Conservation (phyloP, 2,329 filamentous ascomycete genomes). For the Penicillium sp. region DNA sequence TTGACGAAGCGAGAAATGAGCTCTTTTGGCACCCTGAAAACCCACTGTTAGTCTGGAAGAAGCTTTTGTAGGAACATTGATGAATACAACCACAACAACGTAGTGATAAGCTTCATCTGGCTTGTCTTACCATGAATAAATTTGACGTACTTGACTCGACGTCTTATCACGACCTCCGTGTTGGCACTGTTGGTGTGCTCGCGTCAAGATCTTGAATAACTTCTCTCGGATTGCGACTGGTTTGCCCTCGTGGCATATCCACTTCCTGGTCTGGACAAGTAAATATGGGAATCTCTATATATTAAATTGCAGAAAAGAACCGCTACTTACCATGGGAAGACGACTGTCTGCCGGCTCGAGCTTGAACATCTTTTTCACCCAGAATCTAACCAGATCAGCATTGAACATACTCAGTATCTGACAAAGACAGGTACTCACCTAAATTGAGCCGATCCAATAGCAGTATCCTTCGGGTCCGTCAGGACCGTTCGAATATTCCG, state of each 20-base stretch:
- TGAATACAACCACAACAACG: background rate
- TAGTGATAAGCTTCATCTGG: background rate
- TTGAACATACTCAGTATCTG: background rate
- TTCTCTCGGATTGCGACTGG: slow-evolving; percentile 52
- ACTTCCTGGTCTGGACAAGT: slow-evolving; percentile 30
- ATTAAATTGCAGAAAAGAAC: background rate
- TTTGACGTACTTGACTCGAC: slow-evolving; percentile 47
- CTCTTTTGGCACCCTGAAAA: slow-evolving; percentile 47
- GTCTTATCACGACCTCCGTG: slow-evolving; percentile 53
- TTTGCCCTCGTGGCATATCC: slow-evolving; percentile 50
- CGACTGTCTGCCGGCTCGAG: slow-evolving; percentile 38
- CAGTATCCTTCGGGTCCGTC: slow-evolving; percentile 48
- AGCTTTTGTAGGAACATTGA: background rate
- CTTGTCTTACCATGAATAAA: slow-evolving; percentile 47
- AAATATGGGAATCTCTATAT: background rate
- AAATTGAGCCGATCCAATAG: slow-evolving; percentile 50
- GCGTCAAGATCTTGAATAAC: slow-evolving; percentile 49
- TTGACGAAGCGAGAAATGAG: slow-evolving; percentile 51
- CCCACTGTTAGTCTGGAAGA: too few relatives aligned
- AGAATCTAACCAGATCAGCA: slow-evolving; percentile 36
- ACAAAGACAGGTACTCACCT: slow-evolving; percentile 29
- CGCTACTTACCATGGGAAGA: slow-evolving; percentile 34
- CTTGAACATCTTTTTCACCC: slow-evolving; percentile 53
- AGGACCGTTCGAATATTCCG: slow-evolving; percentile 46
- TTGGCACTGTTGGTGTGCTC: slow-evolving; percentile 48